phyloP scores from a whole-genome alignment of 352 stramenopile genomes.

The Plasmopara halstedii region DNA sequence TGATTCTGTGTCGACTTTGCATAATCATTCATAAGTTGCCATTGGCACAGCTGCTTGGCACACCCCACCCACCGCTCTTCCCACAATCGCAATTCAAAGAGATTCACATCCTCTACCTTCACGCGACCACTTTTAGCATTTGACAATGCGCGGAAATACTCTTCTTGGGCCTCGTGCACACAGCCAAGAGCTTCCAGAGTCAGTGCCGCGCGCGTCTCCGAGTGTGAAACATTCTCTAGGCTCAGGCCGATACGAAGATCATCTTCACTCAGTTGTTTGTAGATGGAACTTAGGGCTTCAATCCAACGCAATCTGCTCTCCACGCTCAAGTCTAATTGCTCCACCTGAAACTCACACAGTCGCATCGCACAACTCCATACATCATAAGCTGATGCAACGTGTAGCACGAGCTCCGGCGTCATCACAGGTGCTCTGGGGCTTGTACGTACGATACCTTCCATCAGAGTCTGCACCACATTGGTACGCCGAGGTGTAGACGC shows the following conservation, averaged over 20 bases:
- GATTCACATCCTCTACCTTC: conserved; percentile 72
- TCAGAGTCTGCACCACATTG: conserved; percentile 81
- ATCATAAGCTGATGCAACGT: conserved; percentile 77
- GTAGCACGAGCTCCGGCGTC: conserved; percentile 76
- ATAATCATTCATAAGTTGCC: conserved; percentile 90
- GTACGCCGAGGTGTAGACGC: conserved; percentile 40
- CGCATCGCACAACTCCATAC: conserved; percentile 65
- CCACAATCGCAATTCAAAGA: conserved; percentile 83
- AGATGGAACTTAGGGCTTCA: conserved; percentile 76
- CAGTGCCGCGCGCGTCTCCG: conserved; percentile 64
- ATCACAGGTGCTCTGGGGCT: conserved; percentile 53
- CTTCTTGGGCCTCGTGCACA: conserved; percentile 81
- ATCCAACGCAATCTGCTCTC: conserved; percentile 80
- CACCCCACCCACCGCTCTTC: conserved; percentile 89
- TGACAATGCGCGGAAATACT: conserved; percentile 79
- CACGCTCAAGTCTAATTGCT: conserved; percentile 54
- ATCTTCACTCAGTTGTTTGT: conserved; percentile 82
- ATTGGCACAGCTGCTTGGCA: conserved; percentile 88
- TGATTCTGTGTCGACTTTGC: conserved; percentile 88
- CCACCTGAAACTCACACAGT: conserved; percentile 80
- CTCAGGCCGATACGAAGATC: conserved; percentile 75
- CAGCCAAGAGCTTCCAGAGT: conserved; percentile 76
- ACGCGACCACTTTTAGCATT: conserved; percentile 65
- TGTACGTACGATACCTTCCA: conserved; percentile 66
- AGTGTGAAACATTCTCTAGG: conserved; percentile 64